Evolutionary conservation across 176 grass and related monocot species (phyloP), one percentile per base, ranked within the genome.

Genomic region (Elymus sibiricus): DNA sequence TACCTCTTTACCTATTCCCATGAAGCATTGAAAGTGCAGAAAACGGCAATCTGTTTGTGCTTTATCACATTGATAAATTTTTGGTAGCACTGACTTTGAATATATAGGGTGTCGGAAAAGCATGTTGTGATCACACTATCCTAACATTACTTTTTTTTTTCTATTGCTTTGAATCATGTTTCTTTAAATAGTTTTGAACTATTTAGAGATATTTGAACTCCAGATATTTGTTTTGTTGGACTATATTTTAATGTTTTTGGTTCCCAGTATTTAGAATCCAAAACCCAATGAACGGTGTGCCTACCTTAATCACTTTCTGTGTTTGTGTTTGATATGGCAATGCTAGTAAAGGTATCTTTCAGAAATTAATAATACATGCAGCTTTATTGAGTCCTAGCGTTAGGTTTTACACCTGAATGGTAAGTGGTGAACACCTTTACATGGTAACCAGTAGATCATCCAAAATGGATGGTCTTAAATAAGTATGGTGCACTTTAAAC

Each of bases 191-290:
- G 3, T 73, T 25, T 73, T 27, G 15, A 26, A 26, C 28, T 27
- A 43, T 73, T 46, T 73, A 25, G 31, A 11, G 31, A 53, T 19
- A 40, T 71, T 39, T 71, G 35, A 44, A 73, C n/a, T 73, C 70
- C 13, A 73, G n/a, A 71, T 67, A 40, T 74, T 74, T 16, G 70
- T 74, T 74, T 74, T 74, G 24, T 14, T 46, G 70, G 46, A 74
- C 40, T 9, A 46, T 22, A 37, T 46, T 43, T 72, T 71, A 24
- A 71, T 71, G 35, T 43, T 72, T 43, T 74, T 74, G 40, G 13
- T 74, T 74, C 44, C 12, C 24, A 43, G 5, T 46, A 14, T 27
- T 22, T 72, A 14, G 38, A 72, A 72, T 72, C 70, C 38, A 42
- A 71, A 71, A 42, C 19, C 35, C 65, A 12, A 27, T 74, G 12